Evolutionary conservation across 1,284 basidiomycete genomes (phyloP).

Genomic region (Irpex lacteus): DNA sequence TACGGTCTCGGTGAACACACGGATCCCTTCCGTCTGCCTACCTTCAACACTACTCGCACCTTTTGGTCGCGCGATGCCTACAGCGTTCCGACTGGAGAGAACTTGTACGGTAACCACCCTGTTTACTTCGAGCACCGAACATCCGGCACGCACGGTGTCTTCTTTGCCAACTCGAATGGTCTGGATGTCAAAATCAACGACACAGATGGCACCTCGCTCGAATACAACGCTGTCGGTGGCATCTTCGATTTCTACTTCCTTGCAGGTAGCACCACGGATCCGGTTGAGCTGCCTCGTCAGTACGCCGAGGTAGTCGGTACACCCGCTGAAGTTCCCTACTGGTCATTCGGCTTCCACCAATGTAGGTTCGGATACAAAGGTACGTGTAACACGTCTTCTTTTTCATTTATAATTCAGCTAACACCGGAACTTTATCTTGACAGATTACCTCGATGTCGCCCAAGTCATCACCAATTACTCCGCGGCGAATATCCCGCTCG

Average conservation of each 20-base stretch:
- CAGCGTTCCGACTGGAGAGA: conserved; percentile 50
- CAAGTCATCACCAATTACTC: conserved; percentile 60
- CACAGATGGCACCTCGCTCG: conserved; percentile 42
- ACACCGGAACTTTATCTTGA: not conserved
- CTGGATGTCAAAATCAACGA: conserved; percentile 71
- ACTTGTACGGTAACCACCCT: conserved; percentile 70
- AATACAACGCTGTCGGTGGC: conserved; percentile 73
- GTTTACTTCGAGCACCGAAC: conserved; percentile 66
- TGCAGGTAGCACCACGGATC: conserved; percentile 61
- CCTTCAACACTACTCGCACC: conserved; percentile 60
- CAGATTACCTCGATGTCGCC: conserved; percentile 62
- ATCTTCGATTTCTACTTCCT: conserved; percentile 76
- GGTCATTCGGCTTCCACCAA: conserved; percentile 70
- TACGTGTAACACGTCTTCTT: conserved; percentile 26
- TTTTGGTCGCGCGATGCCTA: conserved; percentile 68
- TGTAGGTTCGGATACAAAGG: conserved; percentile 68
- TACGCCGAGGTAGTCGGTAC: conserved; percentile 62
- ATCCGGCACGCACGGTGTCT: conserved; percentile 65
- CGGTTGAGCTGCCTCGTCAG: conserved; percentile 58
- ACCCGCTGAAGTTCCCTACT: conserved; percentile 69
- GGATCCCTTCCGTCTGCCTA: conserved; percentile 60
- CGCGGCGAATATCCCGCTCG: conserved; percentile 59
- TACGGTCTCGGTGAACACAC: conserved; percentile 80
- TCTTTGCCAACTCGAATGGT: conserved; percentile 67
- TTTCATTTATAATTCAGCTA: not conserved